Percentiles rank a stretch among this genome's conserved stretches.
Evolutionary conservation across 1,139 yeast species (phyloP).

Genomic region (Yamadazyma kanchanaburiensis): DNA sequence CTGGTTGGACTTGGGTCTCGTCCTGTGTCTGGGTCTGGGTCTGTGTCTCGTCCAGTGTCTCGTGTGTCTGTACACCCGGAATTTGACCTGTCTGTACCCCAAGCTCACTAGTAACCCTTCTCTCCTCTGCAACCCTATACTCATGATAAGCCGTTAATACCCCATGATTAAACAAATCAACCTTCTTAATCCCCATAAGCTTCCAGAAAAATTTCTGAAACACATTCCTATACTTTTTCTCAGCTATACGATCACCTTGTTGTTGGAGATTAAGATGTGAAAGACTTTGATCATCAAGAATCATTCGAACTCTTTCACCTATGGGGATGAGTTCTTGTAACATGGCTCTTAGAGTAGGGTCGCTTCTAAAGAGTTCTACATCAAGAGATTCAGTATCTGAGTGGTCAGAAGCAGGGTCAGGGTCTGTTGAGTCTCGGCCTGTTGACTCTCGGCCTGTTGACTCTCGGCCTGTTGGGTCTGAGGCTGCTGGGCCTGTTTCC

Average conservation of each 20-base stretch:
- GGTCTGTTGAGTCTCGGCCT: constrained; percentile 3
- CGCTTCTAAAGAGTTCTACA: constrained; percentile 38
- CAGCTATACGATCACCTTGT: constrained; percentile 37
- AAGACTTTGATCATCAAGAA: constrained; percentile 26
- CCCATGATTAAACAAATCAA: constrained; percentile 51
- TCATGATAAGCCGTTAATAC: constrained; percentile 38
- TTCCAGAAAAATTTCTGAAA: constrained; percentile 47
- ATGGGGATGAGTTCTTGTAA: constrained; percentile 41
- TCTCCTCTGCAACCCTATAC: constrained; percentile 13
- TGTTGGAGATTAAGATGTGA: constrained; percentile 36
- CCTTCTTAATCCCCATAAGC: constrained; percentile 49
- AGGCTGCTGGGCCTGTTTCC: background rate
- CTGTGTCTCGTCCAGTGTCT: background rate
- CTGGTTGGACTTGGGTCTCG: background rate
- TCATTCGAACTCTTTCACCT: constrained; percentile 35
- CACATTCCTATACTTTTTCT: constrained; percentile 30
- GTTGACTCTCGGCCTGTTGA: constrained; percentile 3
- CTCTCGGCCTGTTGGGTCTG: constrained; percentile 4
- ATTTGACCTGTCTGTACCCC: no score
- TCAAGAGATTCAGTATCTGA: constrained; percentile 31
- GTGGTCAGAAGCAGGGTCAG: constrained; percentile 14
- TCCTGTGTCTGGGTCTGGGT: background rate
- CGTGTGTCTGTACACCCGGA: no score
- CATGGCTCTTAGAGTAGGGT: constrained; percentile 37
- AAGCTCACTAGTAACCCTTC: constrained; percentile 3